phyloP scores from a whole-genome alignment of 106 monocot genomes.

The Dactylorhiza incarnata region DNA sequence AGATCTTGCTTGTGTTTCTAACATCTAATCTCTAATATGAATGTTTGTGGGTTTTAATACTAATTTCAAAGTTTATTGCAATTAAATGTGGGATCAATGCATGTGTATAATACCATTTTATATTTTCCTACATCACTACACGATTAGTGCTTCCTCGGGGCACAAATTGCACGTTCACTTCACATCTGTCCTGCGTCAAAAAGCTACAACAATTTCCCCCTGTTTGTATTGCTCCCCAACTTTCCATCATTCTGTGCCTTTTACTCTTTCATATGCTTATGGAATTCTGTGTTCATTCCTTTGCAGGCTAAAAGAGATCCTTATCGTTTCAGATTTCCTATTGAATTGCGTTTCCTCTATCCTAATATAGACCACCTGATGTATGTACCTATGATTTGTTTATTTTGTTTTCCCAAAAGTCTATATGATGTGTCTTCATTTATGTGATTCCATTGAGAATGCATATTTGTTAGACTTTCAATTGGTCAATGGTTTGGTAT shows the following conservation, averaged over 20 bases:
- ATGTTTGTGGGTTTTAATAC: too few relatives aligned
- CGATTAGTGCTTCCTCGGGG: too few relatives aligned
- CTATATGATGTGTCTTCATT: neutral
- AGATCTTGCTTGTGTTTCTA: too few relatives aligned
- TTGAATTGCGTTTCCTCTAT: conserved; percentile 89
- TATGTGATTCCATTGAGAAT: neutral
- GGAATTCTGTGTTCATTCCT: conserved; percentile 3
- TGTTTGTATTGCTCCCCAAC: neutral
- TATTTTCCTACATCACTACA: too few relatives aligned
- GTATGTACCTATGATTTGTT: conserved; percentile 27
- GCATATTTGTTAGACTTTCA: neutral
- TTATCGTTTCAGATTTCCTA: conserved; percentile 86
- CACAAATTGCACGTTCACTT: too few relatives aligned
- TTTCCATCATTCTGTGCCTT: neutral
- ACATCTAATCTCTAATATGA: too few relatives aligned
- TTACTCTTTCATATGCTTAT: conserved; percentile 3
- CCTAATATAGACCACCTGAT: conserved; percentile 98
- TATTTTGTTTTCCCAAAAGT: neutral
- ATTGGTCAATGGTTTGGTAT: neutral
- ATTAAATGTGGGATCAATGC: too few relatives aligned
- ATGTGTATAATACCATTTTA: too few relatives aligned
- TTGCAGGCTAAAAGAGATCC: conserved; percentile 96
- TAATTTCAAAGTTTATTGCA: too few relatives aligned
- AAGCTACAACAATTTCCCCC: neutral
- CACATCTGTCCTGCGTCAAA: too few relatives aligned